Conservation (phyloP, 352 stramenopile genomes). For the Phytophthora kernoviae region DNA sequence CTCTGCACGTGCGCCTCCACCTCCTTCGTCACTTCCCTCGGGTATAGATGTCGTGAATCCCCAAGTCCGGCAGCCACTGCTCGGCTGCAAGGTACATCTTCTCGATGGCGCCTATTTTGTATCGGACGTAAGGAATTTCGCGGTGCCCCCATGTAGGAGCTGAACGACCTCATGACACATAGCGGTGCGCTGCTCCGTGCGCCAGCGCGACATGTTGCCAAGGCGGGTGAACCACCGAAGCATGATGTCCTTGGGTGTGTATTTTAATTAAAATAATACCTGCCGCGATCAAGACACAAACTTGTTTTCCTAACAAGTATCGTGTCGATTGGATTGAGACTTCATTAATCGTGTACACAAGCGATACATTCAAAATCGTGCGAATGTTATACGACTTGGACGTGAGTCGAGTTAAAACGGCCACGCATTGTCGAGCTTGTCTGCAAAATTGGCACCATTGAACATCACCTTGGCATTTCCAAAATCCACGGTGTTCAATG, state of each 20-base stretch:
- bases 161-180: slow-evolving; percentile 37
- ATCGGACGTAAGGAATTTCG: slow-evolving; percentile 28
- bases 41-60: slow-evolving; percentile 34
- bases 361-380: too few species aligned
- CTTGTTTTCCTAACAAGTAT: too few species aligned
- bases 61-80: slow-evolving; percentile 43
- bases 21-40: slow-evolving; percentile 27
- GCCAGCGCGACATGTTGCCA: slow-evolving; percentile 45
- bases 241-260: slow-evolving; percentile 40
- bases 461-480: neutral
- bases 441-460: neutral
- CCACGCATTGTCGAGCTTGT: neutral
- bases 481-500: neutral
- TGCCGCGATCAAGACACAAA: too few species aligned
- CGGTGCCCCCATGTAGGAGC: slow-evolving; percentile 27
- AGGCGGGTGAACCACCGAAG: slow-evolving; percentile 38
- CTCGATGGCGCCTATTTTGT: slow-evolving; percentile 38
- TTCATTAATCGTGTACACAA: too few species aligned
- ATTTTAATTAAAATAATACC: too few species aligned
- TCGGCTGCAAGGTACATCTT: slow-evolving; percentile 46
- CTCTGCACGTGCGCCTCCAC: slow-evolving; percentile 32
- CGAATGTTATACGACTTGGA: too few species aligned
- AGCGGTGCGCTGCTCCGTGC: slow-evolving; percentile 8
- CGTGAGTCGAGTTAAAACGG: slow-evolving; percentile 3
- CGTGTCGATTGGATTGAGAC: too few species aligned